These are phyloP conservation scores for Moricandia arvensis DNA, from an alignment of 345 rosid species.

Conservation along the genomic window DNA sequence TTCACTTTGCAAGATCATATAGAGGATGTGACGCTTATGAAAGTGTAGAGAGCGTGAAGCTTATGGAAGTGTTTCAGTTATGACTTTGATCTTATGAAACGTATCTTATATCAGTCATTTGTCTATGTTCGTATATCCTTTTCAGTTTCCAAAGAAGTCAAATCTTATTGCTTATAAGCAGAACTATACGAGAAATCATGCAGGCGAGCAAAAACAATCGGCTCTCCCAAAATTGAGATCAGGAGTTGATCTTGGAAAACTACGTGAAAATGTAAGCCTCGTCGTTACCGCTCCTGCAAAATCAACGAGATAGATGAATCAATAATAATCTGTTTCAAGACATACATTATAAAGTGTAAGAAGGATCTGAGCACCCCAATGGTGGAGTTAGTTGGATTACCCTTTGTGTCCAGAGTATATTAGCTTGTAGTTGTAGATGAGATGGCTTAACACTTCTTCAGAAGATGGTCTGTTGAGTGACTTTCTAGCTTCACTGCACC, in stretches of 20 bases:
- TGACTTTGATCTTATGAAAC: neutral
- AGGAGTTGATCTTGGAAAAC: neutral
- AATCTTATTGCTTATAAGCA: neutral
- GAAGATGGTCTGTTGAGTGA: constrained; percentile 63
- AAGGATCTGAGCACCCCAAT: neutral
- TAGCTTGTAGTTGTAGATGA: constrained; percentile 82
- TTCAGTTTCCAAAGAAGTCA: neutral
- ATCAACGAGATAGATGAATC: neutral
- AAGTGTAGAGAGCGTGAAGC: neutral
- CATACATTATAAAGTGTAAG: neutral
- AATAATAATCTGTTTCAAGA: neutral
- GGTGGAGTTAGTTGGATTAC: constrained; percentile 40
- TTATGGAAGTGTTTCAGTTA: neutral
- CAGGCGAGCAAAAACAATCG: too few species aligned
- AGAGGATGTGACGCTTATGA: neutral
- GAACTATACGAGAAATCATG: neutral
- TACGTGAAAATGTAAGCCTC: constrained; percentile 75
- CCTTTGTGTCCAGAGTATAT: constrained; percentile 83
- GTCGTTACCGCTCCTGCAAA: constrained; percentile 71
- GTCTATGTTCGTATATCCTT: neutral
- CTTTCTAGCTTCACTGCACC: constrained; percentile 91
- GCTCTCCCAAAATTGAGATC: too few species aligned
- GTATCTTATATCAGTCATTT: neutral
- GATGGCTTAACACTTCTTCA: constrained; percentile 59
- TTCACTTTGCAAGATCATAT: neutral